Base-by-base conservation (phyloP, 129 eudicot genomes). In the Logfia minima region DNA sequence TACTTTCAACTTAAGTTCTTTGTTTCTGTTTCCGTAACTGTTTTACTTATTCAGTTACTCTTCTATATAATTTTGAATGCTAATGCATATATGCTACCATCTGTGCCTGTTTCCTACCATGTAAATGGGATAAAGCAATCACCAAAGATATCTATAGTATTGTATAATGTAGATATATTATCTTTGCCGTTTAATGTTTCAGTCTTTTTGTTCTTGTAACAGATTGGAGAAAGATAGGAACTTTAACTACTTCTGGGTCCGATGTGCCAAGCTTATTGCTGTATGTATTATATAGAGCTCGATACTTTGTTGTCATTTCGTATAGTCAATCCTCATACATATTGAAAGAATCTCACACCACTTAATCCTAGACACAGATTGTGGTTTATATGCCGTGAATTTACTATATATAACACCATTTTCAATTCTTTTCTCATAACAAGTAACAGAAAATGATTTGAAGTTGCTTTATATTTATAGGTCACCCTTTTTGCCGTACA, bases 151-250 rank as follows among this genome's bases (percentile, higher is more conserved):
- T 45, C 60, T 2, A 34, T 18, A 66, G 21, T 53, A 52, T 23
- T 53, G 77, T 10, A 59, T 41, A 9, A 34, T n/a, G n/a, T 29
- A n/a, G 19, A 29, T 48, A 53, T 70, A 53, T 70, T 64, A 13
- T 14, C 26, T 13, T 26, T 43, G 45, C 26, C 21, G 16, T 11
- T 37, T 37, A 59, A 41, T 71, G 64, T 26, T 71, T 18, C 32
- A 4, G 53, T 22, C 23, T 29, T 77, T 83, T 72, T 51, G 83
- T 64, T 51, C 24, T 74, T 74, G 58, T 58, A 69, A 65, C 87
- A 93, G 98, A 75, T 78, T 90, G 89, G 98, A 93, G 93, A 93
- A 93, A 86, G 98, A 93, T 81, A 84, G 89, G 83, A 87, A 89
- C 74, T 93, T 88, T 81, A 93, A 93, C 87, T 93, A 93, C 92